Conservation (phyloP, 73 alveolate species). For the Tetrahymena malaccensis region DNA sequence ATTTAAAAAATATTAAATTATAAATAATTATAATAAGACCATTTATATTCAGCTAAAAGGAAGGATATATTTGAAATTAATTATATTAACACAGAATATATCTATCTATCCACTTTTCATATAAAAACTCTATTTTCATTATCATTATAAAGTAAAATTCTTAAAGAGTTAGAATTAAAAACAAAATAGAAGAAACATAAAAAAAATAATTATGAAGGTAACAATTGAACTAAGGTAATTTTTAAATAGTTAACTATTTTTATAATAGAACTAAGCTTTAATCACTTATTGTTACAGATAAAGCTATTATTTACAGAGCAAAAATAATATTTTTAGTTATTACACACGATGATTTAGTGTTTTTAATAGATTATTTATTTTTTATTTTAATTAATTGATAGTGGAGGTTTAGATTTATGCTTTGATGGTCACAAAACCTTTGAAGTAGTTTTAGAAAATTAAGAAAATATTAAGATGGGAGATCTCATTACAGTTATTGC, state of each 20-base stretch:
- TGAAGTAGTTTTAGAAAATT: slow-evolving; percentile 1
- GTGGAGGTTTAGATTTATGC: slow-evolving; percentile 32
- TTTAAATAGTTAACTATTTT: background rate
- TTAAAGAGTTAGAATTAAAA: background rate
- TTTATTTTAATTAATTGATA: background rate
- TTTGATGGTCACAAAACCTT: slow-evolving; percentile 9
- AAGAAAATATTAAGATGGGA: slow-evolving; percentile 14
- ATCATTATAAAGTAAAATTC: background rate
- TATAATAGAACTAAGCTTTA: background rate
- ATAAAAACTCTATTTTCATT: background rate
- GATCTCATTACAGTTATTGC: slow-evolving; percentile 1
- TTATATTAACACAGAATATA: no score
- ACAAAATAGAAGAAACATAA: background rate
- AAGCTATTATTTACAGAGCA: no score
- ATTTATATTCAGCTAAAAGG: background rate
- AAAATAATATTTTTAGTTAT: no score
- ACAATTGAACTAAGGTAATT: background rate
- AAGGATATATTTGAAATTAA: background rate
- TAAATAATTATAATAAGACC: no score
- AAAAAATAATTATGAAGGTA: background rate
- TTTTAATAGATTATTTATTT: no score
- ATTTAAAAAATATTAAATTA: no score
- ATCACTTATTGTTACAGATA: no score
- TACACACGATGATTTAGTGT: no score
- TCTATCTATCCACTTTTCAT: background rate